Percentiles rank a stretch among this genome's conserved stretches.
These are phyloP conservation scores for Russula olivacea DNA, from an alignment of 768 basidiomycete species.

Conservation along the genomic window DNA sequence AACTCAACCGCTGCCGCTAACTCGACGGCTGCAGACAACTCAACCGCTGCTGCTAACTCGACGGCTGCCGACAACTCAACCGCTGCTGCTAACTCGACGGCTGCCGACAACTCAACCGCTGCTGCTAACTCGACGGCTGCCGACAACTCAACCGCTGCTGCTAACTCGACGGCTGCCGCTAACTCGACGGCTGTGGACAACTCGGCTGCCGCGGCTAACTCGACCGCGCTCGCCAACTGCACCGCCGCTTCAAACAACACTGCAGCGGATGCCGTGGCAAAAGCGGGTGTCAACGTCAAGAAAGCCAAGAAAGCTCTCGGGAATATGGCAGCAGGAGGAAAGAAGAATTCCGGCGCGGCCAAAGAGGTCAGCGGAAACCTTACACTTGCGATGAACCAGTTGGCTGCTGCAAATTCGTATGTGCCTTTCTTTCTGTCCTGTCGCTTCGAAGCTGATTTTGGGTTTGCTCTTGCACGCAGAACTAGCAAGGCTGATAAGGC, in stretches of 20 bases:
- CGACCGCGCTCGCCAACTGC: background rate
- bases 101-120: background rate
- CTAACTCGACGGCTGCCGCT: background rate
- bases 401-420: background rate
- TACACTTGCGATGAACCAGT: background rate
- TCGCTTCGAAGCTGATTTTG: background rate
- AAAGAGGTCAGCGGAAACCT: constrained; percentile 4
- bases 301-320: background rate
- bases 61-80: background rate
- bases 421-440: background rate
- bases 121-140: background rate
- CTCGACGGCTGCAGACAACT: background rate
- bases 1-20: background rate
- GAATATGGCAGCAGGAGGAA: background rate
- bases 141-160: background rate
- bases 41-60: background rate
- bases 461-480: background rate
- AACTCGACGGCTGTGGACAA: background rate
- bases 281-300: background rate
- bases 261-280: background rate
- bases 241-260: background rate
- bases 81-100: background rate
- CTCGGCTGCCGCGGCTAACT: background rate
- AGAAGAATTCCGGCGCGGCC: background rate
- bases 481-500: background rate